Evolutionary conservation across 2,329 filamentous ascomycete genomes (phyloP), one percentile per base, ranked within the genome.

Genomic region (Tolypocladium guangdongense): DNA sequence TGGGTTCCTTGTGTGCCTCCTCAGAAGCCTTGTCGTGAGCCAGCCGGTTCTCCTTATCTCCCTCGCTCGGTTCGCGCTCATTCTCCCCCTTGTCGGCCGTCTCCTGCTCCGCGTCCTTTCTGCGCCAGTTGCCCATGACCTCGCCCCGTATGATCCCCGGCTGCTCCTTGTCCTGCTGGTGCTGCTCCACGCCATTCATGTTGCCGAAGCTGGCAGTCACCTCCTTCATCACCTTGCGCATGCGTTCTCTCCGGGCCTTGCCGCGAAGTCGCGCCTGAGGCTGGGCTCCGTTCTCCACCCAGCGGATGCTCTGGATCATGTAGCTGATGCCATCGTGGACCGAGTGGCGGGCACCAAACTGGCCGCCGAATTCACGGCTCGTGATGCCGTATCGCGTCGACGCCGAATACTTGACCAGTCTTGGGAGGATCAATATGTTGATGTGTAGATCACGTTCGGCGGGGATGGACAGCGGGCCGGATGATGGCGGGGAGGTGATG

Each of bases 261-360:
- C 80, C 80, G 4, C 79, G 71, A 2, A 82, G 71, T 48, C 80
- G 69, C 32, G 76, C 76, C 63, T 82, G 78, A 54, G 72, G 78
- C 57, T 76, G 77, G 0, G 81, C 86, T 14, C 93, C 90, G 58
- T 82, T 79, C 57, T 88, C 85, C 0, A 96, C 88, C 84, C 91
- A 97, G 51, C 90, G 83, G 12, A 96, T 80, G 51, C 83, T 82
- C 56, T 84, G 77, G 49, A 99, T 81, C 78, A 87, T 90, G 70
- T 88, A 97, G 66, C 90, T 96, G 67, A 96, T 81, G 3, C 91
- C 91, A 60, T 95, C 90, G 64, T 96, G 90, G 16, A 76, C 63
- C 6, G 67, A 69, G 52, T 72, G 78, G 14, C 77, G 68, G 5
- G 56, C 55, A 1, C 67, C 67, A 46, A 64, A 65, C 30, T 72